Conservation (phyloP, 176 grass and related monocot genomes). For the Oryza rufipogon region DNA sequence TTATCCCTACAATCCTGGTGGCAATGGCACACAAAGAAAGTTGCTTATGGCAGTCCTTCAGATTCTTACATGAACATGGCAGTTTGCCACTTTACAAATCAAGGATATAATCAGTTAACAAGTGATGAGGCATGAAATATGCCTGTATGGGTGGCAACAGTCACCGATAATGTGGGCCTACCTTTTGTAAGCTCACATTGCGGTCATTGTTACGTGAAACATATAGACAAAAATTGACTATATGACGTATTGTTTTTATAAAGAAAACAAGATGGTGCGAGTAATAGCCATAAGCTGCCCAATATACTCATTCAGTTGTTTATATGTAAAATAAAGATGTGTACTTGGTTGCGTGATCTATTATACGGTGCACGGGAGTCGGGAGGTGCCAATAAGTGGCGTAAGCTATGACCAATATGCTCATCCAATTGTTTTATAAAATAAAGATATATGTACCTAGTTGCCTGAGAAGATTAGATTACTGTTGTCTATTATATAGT, state of each 20-base stretch:
- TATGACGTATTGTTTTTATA: background rate
- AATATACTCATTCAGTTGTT: background rate
- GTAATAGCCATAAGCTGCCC: background rate
- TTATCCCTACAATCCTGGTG: constrained; percentile 14
- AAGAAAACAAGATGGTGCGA: background rate
- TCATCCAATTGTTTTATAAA: too few species aligned
- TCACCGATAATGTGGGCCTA: background rate
- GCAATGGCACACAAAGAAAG: constrained; percentile 13
- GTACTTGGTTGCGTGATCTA: too few species aligned
- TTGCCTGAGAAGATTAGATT: too few species aligned
- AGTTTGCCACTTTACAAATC: background rate
- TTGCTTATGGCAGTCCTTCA: background rate
- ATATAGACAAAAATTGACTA: too few species aligned
- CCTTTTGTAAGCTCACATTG: too few species aligned
- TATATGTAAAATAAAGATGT: too few species aligned
- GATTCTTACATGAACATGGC: background rate
- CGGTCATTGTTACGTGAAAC: background rate
- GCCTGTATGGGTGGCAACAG: background rate
- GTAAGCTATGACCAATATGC: too few species aligned
- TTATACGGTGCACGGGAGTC: too few species aligned
- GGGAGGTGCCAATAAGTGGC: too few species aligned
- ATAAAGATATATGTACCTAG: too few species aligned
- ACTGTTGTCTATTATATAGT: too few species aligned
- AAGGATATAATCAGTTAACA: background rate
- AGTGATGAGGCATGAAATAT: too few species aligned